These are phyloP conservation scores for Lactarius hengduanensis DNA, from an alignment of 768 basidiomycete species.

Conservation along the genomic window DNA sequence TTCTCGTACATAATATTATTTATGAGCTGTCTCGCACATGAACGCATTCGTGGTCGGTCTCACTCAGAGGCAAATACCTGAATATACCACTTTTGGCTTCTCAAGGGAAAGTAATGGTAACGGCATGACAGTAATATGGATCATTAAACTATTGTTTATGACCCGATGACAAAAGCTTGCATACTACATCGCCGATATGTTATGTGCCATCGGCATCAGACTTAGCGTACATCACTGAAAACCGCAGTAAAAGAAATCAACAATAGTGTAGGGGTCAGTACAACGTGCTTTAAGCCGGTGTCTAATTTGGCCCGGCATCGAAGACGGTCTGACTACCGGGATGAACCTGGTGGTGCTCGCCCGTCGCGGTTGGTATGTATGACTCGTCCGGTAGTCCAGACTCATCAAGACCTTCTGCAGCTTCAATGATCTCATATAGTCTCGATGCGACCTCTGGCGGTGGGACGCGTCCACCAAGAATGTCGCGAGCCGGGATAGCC, in stretches of 20 bases:
- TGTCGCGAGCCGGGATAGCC: constrained; percentile 81
- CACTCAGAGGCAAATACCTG: background rate
- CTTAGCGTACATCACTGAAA: constrained; percentile 2
- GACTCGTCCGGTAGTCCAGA: constrained; percentile 70
- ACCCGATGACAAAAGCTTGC: background rate
- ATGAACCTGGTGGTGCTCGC: constrained; percentile 53
- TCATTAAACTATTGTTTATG: too few species aligned
- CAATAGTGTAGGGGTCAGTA: constrained; percentile 11
- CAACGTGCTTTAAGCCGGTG: background rate
- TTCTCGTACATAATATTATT: background rate
- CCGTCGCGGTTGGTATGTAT: constrained; percentile 69
- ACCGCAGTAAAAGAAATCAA: constrained; percentile 1
- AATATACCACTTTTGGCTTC: background rate
- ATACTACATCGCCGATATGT: background rate
- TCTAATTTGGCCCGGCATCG: constrained; percentile 58
- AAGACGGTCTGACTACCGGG: constrained; percentile 60
- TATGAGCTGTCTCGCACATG: background rate
- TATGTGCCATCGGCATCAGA: background rate
- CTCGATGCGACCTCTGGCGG: constrained; percentile 94
- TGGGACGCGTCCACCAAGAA: constrained; percentile 90
- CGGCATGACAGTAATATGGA: too few species aligned
- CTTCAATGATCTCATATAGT: constrained; percentile 95
- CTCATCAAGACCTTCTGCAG: constrained; percentile 92
- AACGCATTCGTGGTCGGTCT: background rate
- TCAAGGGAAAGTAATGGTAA: too few species aligned